Percentiles rank a stretch among this genome's conserved stretches.
Conservation (phyloP, 176 grass and related monocot genomes). For the Zizania latifolia region DNA sequence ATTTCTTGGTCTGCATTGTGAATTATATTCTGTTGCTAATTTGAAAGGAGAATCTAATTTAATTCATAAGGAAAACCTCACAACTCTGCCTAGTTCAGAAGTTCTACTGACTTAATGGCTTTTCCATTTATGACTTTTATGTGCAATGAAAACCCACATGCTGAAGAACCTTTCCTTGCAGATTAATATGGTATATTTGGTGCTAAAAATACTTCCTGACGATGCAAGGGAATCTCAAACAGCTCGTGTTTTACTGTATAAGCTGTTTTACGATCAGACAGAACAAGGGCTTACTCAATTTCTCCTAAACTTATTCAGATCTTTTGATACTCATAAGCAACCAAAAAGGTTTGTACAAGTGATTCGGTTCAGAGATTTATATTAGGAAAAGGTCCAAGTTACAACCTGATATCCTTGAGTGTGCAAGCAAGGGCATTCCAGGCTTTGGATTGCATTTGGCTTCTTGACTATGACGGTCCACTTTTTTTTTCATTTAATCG, state of each 20-base stretch:
- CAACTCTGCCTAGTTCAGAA: background rate
- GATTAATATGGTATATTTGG: constrained; percentile 93
- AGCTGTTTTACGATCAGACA: constrained; percentile 97
- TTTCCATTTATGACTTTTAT: background rate
- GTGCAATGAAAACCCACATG: background rate
- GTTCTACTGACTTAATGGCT: background rate
- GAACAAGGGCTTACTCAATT: constrained; percentile 86
- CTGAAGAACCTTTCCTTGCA: constrained; percentile 30
- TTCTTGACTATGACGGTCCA: constrained; percentile 10
- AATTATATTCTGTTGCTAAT: background rate
- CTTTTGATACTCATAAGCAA: constrained; percentile 88
- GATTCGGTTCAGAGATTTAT: constrained; percentile 2
- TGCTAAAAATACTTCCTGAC: constrained; percentile 74
- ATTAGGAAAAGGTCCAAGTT: background rate
- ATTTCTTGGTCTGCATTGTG: background rate
- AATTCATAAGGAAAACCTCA: background rate
- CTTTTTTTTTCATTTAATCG: background rate
- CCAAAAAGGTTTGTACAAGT: constrained; percentile 70
- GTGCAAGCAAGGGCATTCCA: constrained; percentile 3
- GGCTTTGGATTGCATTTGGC: background rate
- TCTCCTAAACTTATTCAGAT: constrained; percentile 82
- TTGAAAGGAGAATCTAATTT: background rate
- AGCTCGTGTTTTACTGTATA: constrained; percentile 80
- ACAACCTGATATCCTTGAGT: background rate
- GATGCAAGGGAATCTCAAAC: constrained; percentile 82